phyloP scores from a whole-genome alignment of 495 filamentous ascomycete genomes.

The Lichina pygmaea region DNA sequence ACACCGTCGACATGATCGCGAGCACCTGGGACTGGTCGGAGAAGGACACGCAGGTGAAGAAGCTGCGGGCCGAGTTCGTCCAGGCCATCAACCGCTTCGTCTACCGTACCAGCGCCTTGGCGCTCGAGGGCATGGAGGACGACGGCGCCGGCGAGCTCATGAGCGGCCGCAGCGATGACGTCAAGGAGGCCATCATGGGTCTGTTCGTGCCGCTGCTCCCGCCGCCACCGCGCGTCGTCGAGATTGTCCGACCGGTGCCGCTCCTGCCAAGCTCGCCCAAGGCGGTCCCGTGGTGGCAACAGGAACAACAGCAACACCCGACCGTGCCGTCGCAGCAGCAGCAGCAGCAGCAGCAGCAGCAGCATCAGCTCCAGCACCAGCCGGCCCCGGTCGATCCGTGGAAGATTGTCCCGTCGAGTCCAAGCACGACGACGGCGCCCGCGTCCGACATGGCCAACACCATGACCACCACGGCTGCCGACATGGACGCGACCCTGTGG shows the following conservation, averaged over 20 bases:
- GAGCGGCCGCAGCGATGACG: slow-evolving; percentile 75
- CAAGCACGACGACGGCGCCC: slow-evolving; percentile 29
- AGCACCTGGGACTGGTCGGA: slow-evolving; percentile 89
- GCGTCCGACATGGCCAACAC: background rate
- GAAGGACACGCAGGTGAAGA: slow-evolving; percentile 90
- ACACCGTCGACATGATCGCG: slow-evolving; percentile 72
- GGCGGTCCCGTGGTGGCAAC: slow-evolving; percentile 54
- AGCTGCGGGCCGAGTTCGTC: slow-evolving; percentile 89
- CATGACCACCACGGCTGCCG: slow-evolving; percentile 18
- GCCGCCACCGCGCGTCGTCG: slow-evolving; percentile 76
- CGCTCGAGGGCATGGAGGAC: slow-evolving; percentile 88
- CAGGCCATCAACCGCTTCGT: slow-evolving; percentile 96
- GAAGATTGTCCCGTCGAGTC: slow-evolving; percentile 80
- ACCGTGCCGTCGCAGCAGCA: slow-evolving; percentile 20
- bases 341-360: slow-evolving; percentile 20
- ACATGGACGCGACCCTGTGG: slow-evolving; percentile 55
- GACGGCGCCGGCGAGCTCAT: slow-evolving; percentile 88
- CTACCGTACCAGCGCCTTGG: slow-evolving; percentile 68
- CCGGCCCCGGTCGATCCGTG: slow-evolving; percentile 65
- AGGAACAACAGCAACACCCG: slow-evolving; percentile 10
- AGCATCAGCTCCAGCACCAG: slow-evolving; percentile 21
- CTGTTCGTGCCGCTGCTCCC: slow-evolving; percentile 77
- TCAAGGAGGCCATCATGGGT: slow-evolving; percentile 62
- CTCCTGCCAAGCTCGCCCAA: slow-evolving; percentile 71
- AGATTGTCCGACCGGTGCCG: slow-evolving; percentile 62